Conservation (phyloP, 2,329 filamentous ascomycete genomes). For the Ophiostoma pallidulum region DNA sequence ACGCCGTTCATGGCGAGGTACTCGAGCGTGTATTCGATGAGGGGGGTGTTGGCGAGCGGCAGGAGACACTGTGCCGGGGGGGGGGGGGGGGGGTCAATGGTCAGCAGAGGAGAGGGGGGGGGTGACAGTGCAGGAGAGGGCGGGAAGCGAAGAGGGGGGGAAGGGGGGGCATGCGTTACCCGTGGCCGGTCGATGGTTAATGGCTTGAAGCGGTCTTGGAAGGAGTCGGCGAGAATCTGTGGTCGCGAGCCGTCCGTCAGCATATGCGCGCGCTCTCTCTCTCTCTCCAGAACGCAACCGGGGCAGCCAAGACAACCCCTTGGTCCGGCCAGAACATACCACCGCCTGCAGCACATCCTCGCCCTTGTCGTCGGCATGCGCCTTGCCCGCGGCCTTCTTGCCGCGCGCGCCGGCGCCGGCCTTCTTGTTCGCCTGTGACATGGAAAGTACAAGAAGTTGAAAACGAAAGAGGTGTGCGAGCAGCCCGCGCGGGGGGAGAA, state of each 20-base stretch:
- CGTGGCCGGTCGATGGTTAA: constrained; percentile 83
- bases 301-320: too few species aligned
- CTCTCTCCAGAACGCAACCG: too few species aligned
- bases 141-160: background rate
- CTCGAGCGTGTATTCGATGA: constrained; percentile 96
- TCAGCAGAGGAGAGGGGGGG: background rate
- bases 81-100: background rate
- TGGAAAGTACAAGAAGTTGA: too few species aligned
- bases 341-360: constrained; percentile 51
- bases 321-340: constrained; percentile 33
- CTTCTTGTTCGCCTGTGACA: constrained; percentile 29
- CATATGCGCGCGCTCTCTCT: too few species aligned
- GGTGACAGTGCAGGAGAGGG: too few species aligned
- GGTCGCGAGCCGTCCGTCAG: background rate
- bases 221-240: constrained; percentile 85
- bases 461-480: background rate
- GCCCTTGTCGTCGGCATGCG: constrained; percentile 42
- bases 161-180: constrained; percentile 43
- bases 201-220: constrained; percentile 82
- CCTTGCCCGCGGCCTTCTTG: constrained; percentile 46
- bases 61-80: constrained; percentile 71
- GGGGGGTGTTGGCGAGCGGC: constrained; percentile 81
- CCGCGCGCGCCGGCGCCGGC: constrained; percentile 16
- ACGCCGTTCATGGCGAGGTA: constrained; percentile 92
- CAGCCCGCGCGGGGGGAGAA: background rate